phyloP scores from a whole-genome alignment of 768 basidiomycete species.

The Megacollybia marginata region DNA sequence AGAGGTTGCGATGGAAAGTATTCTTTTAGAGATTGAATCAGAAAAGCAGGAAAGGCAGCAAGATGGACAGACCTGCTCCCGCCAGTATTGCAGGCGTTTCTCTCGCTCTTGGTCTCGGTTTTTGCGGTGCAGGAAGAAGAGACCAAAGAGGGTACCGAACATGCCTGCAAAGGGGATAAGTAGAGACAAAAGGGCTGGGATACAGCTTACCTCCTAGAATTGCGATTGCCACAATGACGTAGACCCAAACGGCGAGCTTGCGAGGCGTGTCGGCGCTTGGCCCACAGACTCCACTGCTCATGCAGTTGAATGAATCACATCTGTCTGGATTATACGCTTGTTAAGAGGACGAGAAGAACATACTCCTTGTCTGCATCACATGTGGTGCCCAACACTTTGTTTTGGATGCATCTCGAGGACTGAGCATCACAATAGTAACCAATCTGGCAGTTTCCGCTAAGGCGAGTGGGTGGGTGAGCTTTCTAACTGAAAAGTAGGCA shows the following conservation, averaged over 20 bases:
- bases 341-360: slow-evolving; percentile 4
- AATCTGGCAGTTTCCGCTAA: slow-evolving; percentile 63
- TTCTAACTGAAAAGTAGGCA: slow-evolving; percentile 7
- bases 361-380: slow-evolving; percentile 37
- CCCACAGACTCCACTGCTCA: slow-evolving; percentile 55
- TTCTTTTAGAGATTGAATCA: slow-evolving; percentile 34
- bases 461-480: background rate
- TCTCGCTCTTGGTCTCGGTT: slow-evolving; percentile 72
- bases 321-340: slow-evolving; percentile 26
- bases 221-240: slow-evolving; percentile 60
- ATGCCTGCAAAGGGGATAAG: slow-evolving; percentile 44
- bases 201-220: slow-evolving; percentile 59
- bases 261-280: slow-evolving; percentile 48
- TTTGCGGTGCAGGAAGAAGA: slow-evolving; percentile 67
- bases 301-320: slow-evolving; percentile 74
- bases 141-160: slow-evolving; percentile 55
- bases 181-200: background rate
- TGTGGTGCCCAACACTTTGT: slow-evolving; percentile 41
- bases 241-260: slow-evolving; percentile 62
- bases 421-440: slow-evolving; percentile 73
- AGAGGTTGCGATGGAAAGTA: slow-evolving; percentile 72
- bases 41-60: background rate
- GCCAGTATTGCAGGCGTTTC: slow-evolving; percentile 85
- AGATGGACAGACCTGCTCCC: slow-evolving; percentile 58
- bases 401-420: slow-evolving; percentile 43